These are phyloP conservation scores for Pulicaria dysenterica DNA, from an alignment of 129 eudicot genomes.

Conservation along the genomic window DNA sequence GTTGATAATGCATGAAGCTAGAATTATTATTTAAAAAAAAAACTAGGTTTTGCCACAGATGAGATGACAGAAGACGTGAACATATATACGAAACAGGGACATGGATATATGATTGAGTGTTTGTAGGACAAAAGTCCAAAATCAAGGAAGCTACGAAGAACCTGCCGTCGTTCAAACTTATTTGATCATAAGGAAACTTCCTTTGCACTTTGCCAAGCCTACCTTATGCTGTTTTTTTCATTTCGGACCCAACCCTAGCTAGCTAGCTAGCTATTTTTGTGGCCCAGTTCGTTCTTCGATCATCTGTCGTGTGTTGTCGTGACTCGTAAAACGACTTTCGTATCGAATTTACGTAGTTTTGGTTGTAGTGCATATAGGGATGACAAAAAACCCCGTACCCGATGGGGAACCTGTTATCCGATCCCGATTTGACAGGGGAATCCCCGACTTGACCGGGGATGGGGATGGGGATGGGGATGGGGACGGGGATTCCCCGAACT, in stretches of 20 bases:
- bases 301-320: no score
- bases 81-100: slow-evolving; percentile 30
- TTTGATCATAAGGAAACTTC: slow-evolving; percentile 34
- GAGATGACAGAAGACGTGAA: slow-evolving; percentile 21
- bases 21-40: no score
- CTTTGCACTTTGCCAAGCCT: slow-evolving; percentile 23
- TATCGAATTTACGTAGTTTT: no score
- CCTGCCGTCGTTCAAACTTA: slow-evolving; percentile 42
- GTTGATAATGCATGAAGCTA: neutral
- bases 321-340: no score
- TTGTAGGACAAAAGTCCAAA: slow-evolving; percentile 36
- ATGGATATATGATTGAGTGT: slow-evolving; percentile 29
- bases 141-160: slow-evolving; percentile 46
- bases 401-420: no score
- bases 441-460: no score
- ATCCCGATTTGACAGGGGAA: no score
- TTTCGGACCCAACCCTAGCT: neutral
- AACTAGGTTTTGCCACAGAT: no score
- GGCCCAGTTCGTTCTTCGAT: slow-evolving; percentile 20
- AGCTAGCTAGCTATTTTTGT: neutral
- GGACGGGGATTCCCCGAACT: no score
- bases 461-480: no score
- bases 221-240: slow-evolving; percentile 28
- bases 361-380: no score
- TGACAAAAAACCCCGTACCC: no score